Percentiles rank a stretch among this genome's conserved stretches.
Conservation (phyloP, 805 yeast species). For the Candida khao-thaluensis region DNA sequence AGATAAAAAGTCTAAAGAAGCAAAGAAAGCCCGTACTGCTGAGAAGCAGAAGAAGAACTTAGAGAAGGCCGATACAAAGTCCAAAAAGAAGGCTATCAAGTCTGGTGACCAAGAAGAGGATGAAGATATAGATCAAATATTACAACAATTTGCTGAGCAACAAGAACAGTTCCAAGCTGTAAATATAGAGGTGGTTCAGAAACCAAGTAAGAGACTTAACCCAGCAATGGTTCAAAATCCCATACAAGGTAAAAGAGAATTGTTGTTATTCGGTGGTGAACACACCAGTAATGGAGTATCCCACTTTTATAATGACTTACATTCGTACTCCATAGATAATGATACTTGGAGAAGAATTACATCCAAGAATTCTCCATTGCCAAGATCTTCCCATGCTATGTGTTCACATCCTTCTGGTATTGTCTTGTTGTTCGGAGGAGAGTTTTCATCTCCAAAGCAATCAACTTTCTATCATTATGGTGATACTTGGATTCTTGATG, state of each 20-base stretch:
- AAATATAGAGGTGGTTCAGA: constrained; percentile 51
- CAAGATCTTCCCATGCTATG: constrained; percentile 92
- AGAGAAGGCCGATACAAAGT: constrained; percentile 70
- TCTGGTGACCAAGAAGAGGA: constrained; percentile 80
- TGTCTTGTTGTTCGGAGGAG: constrained; percentile 89
- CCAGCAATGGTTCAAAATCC: constrained; percentile 77
- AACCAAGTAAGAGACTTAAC: constrained; percentile 71
- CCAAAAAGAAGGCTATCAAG: constrained; percentile 73
- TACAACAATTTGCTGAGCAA: constrained; percentile 73
- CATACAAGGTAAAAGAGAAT: constrained; percentile 69
- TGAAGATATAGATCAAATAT: constrained; percentile 82
- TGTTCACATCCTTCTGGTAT: constrained; percentile 90
- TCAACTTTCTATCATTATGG: constrained; percentile 94
- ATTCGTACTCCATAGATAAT: constrained; percentile 68
- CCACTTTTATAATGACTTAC: constrained; percentile 79
- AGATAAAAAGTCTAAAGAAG: constrained; percentile 81
- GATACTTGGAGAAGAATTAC: constrained; percentile 76
- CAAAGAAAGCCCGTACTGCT: constrained; percentile 85
- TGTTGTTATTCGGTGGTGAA: constrained; percentile 91
- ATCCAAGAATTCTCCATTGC: constrained; percentile 87
- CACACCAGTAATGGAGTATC: constrained; percentile 50
- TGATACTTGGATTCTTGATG: constrained; percentile 92
- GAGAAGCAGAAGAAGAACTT: constrained; percentile 76
- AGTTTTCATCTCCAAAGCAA: constrained; percentile 94
- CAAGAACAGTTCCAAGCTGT: constrained; percentile 79